A percentile compares a stretch with the other conserved stretches of the same genome.
Evolutionary conservation across 164 flowering plant genomes (phyloP).

Genomic region (Vitis labrusca): DNA sequence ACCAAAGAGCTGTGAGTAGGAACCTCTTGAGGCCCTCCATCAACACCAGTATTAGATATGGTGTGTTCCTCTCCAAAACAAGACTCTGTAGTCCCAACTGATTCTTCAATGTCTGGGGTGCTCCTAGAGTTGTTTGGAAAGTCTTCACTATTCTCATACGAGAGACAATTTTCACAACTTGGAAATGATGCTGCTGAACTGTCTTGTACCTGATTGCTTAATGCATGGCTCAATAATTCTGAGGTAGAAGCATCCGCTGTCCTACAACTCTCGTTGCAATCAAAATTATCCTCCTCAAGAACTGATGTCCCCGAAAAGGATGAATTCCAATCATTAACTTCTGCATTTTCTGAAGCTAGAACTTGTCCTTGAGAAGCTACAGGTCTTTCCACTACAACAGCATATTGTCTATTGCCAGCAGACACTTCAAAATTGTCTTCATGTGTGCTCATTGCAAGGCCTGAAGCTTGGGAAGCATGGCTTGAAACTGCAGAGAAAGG

Average conservation of each 20-base stretch:
- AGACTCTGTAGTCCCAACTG: conserved; percentile 19
- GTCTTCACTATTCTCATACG: conserved; percentile 36
- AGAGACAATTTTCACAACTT: conserved; percentile 26
- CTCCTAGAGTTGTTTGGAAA: conserved; percentile 20
- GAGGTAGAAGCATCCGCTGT: conserved; percentile 31
- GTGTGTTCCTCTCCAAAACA: conserved; percentile 28
- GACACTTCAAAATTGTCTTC: conserved; percentile 43
- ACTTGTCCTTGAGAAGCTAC: conserved; percentile 23
- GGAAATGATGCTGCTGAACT: conserved; percentile 26
- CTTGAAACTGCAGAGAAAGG: conserved; percentile 54
- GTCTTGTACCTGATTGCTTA: conserved; percentile 20
- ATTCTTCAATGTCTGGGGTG: conserved; percentile 27
- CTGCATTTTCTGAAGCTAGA: conserved; percentile 28
- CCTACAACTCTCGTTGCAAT: conserved; percentile 22
- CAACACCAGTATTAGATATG: conserved; percentile 13
- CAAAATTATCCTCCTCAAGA: conserved; percentile 28
- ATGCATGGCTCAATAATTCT: conserved; percentile 32
- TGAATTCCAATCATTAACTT: conserved; percentile 19
- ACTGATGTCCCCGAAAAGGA: conserved; percentile 15
- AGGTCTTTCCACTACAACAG: conserved; percentile 19
- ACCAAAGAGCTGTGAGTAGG: conserved; percentile 25
- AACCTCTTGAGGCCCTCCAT: conserved; percentile 27
- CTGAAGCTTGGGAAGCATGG: conserved; percentile 34
- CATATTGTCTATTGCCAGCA: conserved; percentile 25
- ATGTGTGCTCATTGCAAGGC: conserved; percentile 30